Percentiles rank a stretch among this genome's conserved stretches.
Conservation (phyloP, 345 rosid species). For the Chamaenerion angustifolium region DNA sequence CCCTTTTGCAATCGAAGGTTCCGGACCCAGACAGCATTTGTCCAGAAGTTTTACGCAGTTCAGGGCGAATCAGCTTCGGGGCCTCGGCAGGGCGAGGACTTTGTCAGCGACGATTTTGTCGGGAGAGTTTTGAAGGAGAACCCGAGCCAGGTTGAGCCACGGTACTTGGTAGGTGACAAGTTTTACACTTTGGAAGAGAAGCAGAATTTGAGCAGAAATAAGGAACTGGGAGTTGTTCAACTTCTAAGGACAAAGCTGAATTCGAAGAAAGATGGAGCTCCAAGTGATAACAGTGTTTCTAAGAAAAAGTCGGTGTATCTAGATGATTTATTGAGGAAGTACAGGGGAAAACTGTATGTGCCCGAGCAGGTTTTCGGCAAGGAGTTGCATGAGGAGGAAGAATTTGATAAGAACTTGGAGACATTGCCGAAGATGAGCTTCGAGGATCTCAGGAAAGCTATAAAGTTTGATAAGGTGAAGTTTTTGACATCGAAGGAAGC, state of each 20-base stretch:
- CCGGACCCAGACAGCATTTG: not conserved
- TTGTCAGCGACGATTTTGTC: constrained; percentile 10
- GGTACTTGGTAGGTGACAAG: constrained; percentile 41
- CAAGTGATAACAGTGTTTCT: constrained; percentile 12
- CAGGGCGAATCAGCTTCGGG: constrained; percentile 6
- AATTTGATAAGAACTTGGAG: constrained; percentile 41
- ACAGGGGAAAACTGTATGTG: constrained; percentile 77
- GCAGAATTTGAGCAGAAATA: constrained; percentile 28
- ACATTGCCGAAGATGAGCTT: constrained; percentile 62
- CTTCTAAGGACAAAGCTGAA: constrained; percentile 28
- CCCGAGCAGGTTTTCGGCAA: constrained; percentile 75
- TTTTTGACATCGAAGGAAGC: constrained; percentile 60
- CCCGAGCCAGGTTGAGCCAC: constrained; percentile 76
- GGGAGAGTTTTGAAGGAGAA: constrained; percentile 46
- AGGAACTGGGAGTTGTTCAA: constrained; percentile 27
- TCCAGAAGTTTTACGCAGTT: not conserved
- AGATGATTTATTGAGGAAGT: constrained; percentile 66
- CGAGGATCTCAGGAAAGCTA: constrained; percentile 57
- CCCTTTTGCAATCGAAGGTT: constrained; percentile 1
- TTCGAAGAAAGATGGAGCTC: constrained; percentile 13
- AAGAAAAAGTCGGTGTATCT: constrained; percentile 39
- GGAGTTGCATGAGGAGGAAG: constrained; percentile 63
- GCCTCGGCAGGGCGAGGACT: no score
- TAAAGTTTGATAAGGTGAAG: constrained; percentile 52
- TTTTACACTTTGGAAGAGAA: constrained; percentile 49